phyloP scores from a whole-genome alignment of 2,329 filamentous ascomycete genomes.

The Blastomyces percursus region DNA sequence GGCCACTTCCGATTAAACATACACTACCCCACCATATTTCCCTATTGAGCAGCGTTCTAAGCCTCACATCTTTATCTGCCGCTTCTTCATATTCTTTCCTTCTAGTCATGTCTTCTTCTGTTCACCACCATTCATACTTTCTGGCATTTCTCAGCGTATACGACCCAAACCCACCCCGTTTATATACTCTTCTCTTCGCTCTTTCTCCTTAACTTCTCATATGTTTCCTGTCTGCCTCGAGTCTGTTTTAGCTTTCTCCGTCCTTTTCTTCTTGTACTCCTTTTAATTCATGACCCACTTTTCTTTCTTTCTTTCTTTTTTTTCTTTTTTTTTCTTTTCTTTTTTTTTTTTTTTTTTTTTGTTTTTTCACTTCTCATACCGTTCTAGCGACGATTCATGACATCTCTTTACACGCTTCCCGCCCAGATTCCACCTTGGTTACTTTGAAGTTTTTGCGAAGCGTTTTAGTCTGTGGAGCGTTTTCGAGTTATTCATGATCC shows the following conservation, averaged over 20 bases:
- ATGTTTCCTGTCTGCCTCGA: not conserved
- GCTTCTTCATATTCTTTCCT: not conserved
- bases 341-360: no score
- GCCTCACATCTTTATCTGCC: conserved; percentile 1
- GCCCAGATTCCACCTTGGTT: not conserved
- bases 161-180: conserved; percentile 3
- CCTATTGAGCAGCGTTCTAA: conserved; percentile 3
- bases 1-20: conserved; percentile 15
- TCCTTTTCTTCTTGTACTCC: conserved; percentile 1
- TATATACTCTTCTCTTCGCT: conserved; percentile 3
- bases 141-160: conserved; percentile 4
- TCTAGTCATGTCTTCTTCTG: not conserved
- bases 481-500: not conserved
- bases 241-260: not conserved
- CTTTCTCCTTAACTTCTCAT: not conserved
- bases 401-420: conserved; percentile 7
- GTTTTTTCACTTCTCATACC: not conserved
- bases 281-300: not conserved
- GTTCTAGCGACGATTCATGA: conserved; percentile 4
- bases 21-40: conserved; percentile 12
- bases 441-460: not conserved
- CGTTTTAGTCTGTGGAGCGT: not conserved
- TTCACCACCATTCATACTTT: conserved; percentile 1
- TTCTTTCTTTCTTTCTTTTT: no score
- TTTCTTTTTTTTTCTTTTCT: no score